A percentile compares a stretch with the other conserved stretches of the same genome.
Evolutionary conservation across 2,329 filamentous ascomycete genomes (phyloP).

Genomic region (Fusarium ramigenum): DNA sequence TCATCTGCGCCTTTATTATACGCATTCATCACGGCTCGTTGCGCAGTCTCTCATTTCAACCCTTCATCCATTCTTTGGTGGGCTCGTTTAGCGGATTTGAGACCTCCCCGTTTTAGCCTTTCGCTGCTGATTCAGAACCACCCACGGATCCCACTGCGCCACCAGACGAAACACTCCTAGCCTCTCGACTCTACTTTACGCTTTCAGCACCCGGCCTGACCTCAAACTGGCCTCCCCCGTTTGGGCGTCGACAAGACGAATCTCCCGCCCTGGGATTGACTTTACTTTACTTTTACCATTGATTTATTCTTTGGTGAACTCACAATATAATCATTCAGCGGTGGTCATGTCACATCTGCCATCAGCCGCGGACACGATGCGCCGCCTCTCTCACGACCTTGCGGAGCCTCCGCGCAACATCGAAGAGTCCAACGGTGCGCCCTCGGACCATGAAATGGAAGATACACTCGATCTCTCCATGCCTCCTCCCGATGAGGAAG

Average conservation of each 20-base stretch:
- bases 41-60: conserved; percentile 26
- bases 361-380: conserved; percentile 50
- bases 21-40: conserved; percentile 5
- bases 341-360: conserved; percentile 30
- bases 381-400: conserved; percentile 53
- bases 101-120: conserved; percentile 17
- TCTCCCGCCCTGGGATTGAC: not conserved
- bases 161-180: conserved; percentile 21
- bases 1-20: not conserved
- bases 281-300: conserved; percentile 3
- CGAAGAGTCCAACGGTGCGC: conserved; percentile 47
- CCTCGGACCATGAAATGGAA: conserved; percentile 45
- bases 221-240: conserved; percentile 4
- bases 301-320: not conserved
- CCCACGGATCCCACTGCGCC: conserved; percentile 34
- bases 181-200: conserved; percentile 9
- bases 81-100: conserved; percentile 26
- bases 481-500: conserved; percentile 50
- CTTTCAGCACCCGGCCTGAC: conserved; percentile 12
- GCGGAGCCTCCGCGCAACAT: conserved; percentile 54
- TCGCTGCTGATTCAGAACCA: conserved; percentile 24
- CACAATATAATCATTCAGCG: not conserved
- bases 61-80: conserved; percentile 6
- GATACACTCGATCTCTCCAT: conserved; percentile 51
- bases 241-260: conserved; percentile 13